Evolutionary conservation across 768 basidiomycete species (phyloP).

Genomic region (Tulasnella sp.): DNA sequence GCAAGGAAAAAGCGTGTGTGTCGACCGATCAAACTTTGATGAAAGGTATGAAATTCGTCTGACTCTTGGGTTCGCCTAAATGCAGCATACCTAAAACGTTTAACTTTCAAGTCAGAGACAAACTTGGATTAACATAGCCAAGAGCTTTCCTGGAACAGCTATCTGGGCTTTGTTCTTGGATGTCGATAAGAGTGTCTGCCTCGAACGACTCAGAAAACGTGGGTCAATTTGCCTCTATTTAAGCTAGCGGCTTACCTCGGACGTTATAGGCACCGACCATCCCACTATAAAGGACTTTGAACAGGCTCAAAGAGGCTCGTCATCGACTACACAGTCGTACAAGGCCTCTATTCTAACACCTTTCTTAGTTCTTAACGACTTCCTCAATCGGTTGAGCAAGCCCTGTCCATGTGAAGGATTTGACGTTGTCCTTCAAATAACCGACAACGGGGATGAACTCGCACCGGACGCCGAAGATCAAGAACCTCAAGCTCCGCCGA

Average conservation of each 20-base stretch:
- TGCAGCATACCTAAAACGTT: slow-evolving; percentile 18
- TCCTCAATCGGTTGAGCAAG: slow-evolving; percentile 46
- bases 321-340: slow-evolving; percentile 31
- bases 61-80: background rate
- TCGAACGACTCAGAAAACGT: slow-evolving; percentile 48
- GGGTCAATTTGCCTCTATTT: slow-evolving; percentile 13
- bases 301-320: slow-evolving; percentile 6
- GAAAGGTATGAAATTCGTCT: slow-evolving; percentile 35
- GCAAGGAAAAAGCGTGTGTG: slow-evolving; percentile 58
- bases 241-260: background rate
- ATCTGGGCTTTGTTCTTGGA: slow-evolving; percentile 58
- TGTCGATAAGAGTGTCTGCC: slow-evolving; percentile 56
- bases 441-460: background rate
- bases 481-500: background rate
- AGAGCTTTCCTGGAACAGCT: slow-evolving; percentile 46
- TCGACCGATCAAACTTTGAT: slow-evolving; percentile 72
- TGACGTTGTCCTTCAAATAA: slow-evolving; percentile 35
- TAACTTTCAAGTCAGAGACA: slow-evolving; percentile 13
- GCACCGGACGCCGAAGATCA: background rate
- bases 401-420: slow-evolving; percentile 53
- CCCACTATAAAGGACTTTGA: slow-evolving; percentile 50
- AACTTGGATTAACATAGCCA: slow-evolving; percentile 60
- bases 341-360: background rate
- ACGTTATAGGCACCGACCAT: slow-evolving; percentile 48
- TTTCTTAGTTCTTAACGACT: slow-evolving; percentile 48